Base-by-base conservation (phyloP, 805 yeast genomes). In the Saturnispora serradocipensis region DNA sequence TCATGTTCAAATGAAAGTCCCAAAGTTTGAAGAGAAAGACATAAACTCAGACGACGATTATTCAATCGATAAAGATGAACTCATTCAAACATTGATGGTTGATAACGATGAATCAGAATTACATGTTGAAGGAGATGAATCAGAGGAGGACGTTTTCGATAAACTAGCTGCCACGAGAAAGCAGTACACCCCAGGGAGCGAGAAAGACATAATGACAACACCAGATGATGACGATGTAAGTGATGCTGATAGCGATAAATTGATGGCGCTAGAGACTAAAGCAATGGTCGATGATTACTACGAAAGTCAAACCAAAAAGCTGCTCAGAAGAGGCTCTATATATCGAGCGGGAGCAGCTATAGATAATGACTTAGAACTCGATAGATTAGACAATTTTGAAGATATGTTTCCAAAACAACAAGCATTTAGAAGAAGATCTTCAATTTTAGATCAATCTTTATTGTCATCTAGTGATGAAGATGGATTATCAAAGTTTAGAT, bases 11-110 rank as follows among this genome's bases (percentile, higher is more conserved):
- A 63, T 76, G 52, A 76, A 69, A 53, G 82, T 77, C 3, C 84
- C 82, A 15, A 75, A 72, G 55, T 66, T 78, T 53, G 72, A 72
- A 45, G 81, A 76, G 25, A 60, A 63, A 27, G 72, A 68, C 18
- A 53, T 67, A 10, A 64, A 69, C 50, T 78, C 84, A 0, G 88
- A 81, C 52, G 88, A 80, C 10, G 90, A 82, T 59, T 81, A 82
- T 58, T 82, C 77, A 57, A 73, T 77, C 53, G 82, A 69, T 55
- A 72, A 74, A 45, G 76, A 76, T 52, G 77, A 73, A 52, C 65
- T 72, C 45, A 67, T 74, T 36, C 67, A 63, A 48, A 66, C 72
- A 8, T 57, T 69, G 43, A 67, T 68, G 52, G 65, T 66, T 35
- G 72, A 69, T 58, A 66, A 68, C 50, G 72, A 69, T 45, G 72